Percentiles rank a stretch among this genome's conserved stretches.
phyloP scores from a whole-genome alignment of 106 monocot species.

The Dioscorea zingiberensis region DNA sequence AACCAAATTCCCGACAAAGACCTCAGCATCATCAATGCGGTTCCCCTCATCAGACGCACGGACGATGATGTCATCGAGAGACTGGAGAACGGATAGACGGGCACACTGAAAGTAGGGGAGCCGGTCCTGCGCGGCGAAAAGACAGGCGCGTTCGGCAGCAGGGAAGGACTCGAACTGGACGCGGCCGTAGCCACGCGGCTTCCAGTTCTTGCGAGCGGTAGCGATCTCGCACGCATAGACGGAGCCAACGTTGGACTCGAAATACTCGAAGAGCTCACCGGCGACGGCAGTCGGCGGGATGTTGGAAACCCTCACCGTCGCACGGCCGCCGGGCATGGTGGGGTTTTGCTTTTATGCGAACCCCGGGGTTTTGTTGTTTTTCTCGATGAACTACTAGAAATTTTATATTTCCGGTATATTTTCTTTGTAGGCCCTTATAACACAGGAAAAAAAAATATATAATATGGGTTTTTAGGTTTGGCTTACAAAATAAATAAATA shows the following conservation, averaged over 20 bases:
- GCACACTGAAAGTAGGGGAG: slow-evolving; percentile 46
- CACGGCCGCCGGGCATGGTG: neutral
- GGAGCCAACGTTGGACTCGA: slow-evolving; percentile 49
- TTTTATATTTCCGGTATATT: too few relatives aligned
- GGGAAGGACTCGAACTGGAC: slow-evolving; percentile 68
- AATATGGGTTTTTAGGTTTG: too few relatives aligned
- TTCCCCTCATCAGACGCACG: slow-evolving; percentile 28
- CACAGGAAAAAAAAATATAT: too few relatives aligned
- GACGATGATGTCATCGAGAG: slow-evolving; percentile 45
- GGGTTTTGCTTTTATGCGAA: too few relatives aligned
- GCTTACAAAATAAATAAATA: too few relatives aligned
- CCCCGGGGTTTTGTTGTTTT: too few relatives aligned
- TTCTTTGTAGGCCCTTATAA: too few relatives aligned
- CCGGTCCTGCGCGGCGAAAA: slow-evolving; percentile 9
- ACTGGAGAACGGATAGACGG: slow-evolving; percentile 25
- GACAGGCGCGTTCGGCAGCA: slow-evolving; percentile 34
- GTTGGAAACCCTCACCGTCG: slow-evolving; percentile 56
- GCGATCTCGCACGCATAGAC: slow-evolving; percentile 75
- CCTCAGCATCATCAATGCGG: slow-evolving; percentile 21
- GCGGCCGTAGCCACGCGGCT: slow-evolving; percentile 50
- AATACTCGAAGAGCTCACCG: slow-evolving; percentile 54
- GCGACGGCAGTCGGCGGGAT: slow-evolving; percentile 61
- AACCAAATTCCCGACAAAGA: slow-evolving; percentile 42
- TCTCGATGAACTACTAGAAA: too few relatives aligned
- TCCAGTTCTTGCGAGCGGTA: slow-evolving; percentile 46